These are phyloP conservation scores for Diplotaxis tenuifolia DNA, from an alignment of 345 rosid species.

Conservation along the genomic window DNA sequence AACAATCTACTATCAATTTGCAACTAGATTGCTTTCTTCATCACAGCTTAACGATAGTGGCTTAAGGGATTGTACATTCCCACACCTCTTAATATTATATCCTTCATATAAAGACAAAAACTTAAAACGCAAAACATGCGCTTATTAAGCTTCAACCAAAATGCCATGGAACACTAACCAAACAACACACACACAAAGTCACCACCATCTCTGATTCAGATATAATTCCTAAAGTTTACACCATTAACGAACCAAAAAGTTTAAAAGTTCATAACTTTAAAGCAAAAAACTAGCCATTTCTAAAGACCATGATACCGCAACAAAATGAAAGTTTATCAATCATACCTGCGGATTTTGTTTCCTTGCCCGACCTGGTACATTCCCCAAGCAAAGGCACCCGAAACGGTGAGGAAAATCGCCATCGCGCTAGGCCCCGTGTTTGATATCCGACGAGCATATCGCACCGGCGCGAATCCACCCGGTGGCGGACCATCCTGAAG, in stretches of 20 bases:
- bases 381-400: constrained; percentile 89
- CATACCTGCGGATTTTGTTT: constrained; percentile 90
- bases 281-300: background rate
- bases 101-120: background rate
- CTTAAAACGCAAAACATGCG: background rate
- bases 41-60: background rate
- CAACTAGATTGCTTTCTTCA: background rate
- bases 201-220: background rate
- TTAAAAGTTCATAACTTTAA: background rate
- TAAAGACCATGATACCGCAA: background rate
- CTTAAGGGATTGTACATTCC: background rate
- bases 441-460: constrained; percentile 94
- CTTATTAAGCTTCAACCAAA: background rate
- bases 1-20: background rate
- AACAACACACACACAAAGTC: background rate
- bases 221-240: background rate
- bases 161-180: background rate
- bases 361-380: constrained; percentile 98
- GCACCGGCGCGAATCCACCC: constrained; percentile 87
- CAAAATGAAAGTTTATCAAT: background rate
- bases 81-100: background rate
- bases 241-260: background rate
- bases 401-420: constrained; percentile 78
- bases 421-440: constrained; percentile 89
- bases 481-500: constrained; percentile 99